These are phyloP conservation scores for Tubosaeta sp. DNA, from an alignment of 768 basidiomycete genomes.

Conservation along the genomic window DNA sequence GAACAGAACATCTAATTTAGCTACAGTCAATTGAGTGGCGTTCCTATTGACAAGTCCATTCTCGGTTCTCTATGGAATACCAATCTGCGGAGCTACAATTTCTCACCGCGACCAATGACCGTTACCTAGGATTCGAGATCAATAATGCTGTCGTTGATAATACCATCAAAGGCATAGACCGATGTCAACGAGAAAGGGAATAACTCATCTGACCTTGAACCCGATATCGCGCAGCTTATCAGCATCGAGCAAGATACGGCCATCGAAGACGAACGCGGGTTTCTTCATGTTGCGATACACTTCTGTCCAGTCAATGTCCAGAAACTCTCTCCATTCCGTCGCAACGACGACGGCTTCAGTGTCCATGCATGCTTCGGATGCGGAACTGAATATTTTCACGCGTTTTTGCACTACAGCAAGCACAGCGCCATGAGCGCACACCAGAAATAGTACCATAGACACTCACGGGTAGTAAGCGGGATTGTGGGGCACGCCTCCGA, in stretches of 20 bases:
- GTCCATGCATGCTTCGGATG: slow-evolving; percentile 81
- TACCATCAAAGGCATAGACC: slow-evolving; percentile 2
- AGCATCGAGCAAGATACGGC: slow-evolving; percentile 81
- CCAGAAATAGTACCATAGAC: neutral
- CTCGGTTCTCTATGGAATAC: neutral
- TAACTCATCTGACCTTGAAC: slow-evolving; percentile 58
- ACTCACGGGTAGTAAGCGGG: slow-evolving; percentile 64
- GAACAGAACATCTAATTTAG: neutral
- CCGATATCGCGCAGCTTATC: slow-evolving; percentile 80
- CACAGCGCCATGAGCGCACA: neutral
- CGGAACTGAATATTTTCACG: slow-evolving; percentile 71
- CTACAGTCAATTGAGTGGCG: slow-evolving; percentile 11
- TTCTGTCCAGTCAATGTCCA: slow-evolving; percentile 81
- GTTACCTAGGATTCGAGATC: slow-evolving; percentile 39
- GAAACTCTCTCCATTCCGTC: slow-evolving; percentile 98
- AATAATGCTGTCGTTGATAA: slow-evolving; percentile 5
- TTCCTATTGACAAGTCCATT: neutral
- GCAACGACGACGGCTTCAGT: slow-evolving; percentile 94
- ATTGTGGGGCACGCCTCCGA: slow-evolving; percentile 61
- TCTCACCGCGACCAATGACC: slow-evolving; percentile 55
- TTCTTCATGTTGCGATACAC: slow-evolving; percentile 91
- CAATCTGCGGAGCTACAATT: slow-evolving; percentile 23
- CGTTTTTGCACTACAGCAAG: slow-evolving; percentile 71
- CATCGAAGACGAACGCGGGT: slow-evolving; percentile 98
- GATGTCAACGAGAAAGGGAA: neutral